Base-by-base conservation (phyloP, 2,329 filamentous ascomycete genomes). In the Epichloe scottii region DNA sequence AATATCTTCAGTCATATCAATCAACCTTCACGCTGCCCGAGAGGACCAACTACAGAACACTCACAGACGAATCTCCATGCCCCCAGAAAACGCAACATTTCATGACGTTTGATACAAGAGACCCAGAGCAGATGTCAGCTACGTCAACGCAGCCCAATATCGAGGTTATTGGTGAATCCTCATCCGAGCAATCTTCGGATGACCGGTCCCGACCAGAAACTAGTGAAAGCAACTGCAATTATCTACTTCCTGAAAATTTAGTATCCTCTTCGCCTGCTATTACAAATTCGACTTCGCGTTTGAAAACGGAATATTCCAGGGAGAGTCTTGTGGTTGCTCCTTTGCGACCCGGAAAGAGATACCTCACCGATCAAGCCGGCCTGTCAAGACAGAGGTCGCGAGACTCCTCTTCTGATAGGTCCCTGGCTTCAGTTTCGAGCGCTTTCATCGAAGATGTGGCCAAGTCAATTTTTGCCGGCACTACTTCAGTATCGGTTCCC, bases 271-370 rank as follows among this genome's bases (percentile, higher is more conserved):
- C 43, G 19, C 35, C 37, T 2, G n/a, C 38, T n/a, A 3, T 17
- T 15, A 3, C n/a, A 30, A 21, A 14, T 12, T 42, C 37, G 12
- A 15, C 21, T n/a, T 43, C 40, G 3, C 34, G 5, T 4, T 26
- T 48, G n/a, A 48, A 46, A 23, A 17, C 67, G 19, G 71, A 73
- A 51, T 82, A 77, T 59, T 83, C 81, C 0, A 78, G 78, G 55
- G 80, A 83, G 58, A 83, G 79, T 55, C 67, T 84, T 33, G 59
- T 78, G 12, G 76, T 83, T 14, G 69, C 76, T 8, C 79, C 80
- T 0, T 64, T 84, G 17, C 69, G 71, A 44, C 71, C 76, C 8
- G 64, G 64, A 49, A 72, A 68, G 58, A 69, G 70, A 55, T 66
- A 64, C 23, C 75, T 76, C 2, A 68, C 67, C 44, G 77, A 81